These are phyloP conservation scores for Fusarium liriodendri DNA, from an alignment of 2,329 filamentous ascomycete species.

Conservation along the genomic window DNA sequence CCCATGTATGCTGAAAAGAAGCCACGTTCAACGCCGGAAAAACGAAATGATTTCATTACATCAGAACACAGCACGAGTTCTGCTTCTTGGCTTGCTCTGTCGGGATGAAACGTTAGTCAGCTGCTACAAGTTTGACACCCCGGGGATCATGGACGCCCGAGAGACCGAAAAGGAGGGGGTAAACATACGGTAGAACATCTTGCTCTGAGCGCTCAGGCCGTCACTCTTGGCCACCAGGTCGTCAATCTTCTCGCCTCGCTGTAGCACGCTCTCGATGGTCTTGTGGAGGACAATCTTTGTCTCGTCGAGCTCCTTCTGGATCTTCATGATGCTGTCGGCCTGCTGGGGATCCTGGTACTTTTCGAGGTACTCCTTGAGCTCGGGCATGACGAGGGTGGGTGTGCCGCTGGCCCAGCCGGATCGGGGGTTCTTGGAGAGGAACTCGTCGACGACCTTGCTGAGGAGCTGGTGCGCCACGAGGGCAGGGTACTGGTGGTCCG, in stretches of 20 bases:
- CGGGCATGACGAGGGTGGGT: conserved; percentile 71
- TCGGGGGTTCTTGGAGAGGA: conserved; percentile 79
- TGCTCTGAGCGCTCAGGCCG: conserved; percentile 88
- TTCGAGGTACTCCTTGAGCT: conserved; percentile 79
- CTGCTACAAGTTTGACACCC: not conserved
- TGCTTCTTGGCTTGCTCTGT: conserved; percentile 79
- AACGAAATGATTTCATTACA: conserved; percentile 60
- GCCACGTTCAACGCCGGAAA: conserved; percentile 48
- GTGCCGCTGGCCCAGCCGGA: conserved; percentile 71
- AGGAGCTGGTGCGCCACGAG: conserved; percentile 89
- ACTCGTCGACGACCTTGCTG: conserved; percentile 88
- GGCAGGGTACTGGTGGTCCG: conserved; percentile 78
- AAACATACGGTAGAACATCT: conserved; percentile 92
- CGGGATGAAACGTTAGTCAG: conserved; percentile 15
- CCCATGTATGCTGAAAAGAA: conserved; percentile 46
- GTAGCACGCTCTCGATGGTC: conserved; percentile 88
- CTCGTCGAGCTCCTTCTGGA: conserved; percentile 96
- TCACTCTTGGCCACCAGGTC: conserved; percentile 94
- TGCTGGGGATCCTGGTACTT: conserved; percentile 88
- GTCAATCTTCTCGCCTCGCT: conserved; percentile 97
- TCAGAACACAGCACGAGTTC: conserved; percentile 79
- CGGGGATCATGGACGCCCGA: not conserved
- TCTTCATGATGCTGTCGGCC: conserved; percentile 93
- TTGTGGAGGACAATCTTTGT: conserved; percentile 98
- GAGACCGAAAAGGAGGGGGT: not conserved